Evolutionary conservation across 257 asterid genomes (phyloP), one percentile per base, ranked within the genome.

Genomic region (Solanum bulbocastanum): DNA sequence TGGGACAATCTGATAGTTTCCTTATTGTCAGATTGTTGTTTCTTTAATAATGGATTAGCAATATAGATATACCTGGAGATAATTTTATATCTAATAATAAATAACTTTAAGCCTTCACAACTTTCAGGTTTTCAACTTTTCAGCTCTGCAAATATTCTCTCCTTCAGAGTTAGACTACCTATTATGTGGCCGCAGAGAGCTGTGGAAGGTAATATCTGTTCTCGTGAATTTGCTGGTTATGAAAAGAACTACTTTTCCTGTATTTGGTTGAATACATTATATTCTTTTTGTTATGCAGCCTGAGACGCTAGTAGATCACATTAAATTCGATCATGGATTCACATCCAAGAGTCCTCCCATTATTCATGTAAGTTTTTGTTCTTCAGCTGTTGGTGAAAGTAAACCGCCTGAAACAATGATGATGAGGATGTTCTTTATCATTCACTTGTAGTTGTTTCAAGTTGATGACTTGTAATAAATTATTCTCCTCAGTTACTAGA

Each of bases 241-340:
- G 15, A 65, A 36, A 42, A 78, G 78, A 66, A 58, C 32, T 15
- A 37, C 22, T 37, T 84, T 10, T 84, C 62, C 60, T 62, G 5
- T 18, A 65, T 84, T 84, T 62, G 60, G 33, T 14, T 36, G 37
- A 65, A 60, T 49, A 39, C 32, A 46, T 27, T 81, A 27, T 46
- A 27, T 16, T 81, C 18, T 89, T 91, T 76, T 85, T 74, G 84
- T 74, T 36, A 39, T 92, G 91, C 94, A 97, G 99, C 96, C 97
- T 2, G 98, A 96, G 44, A 90, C 98, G 3, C 95, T 97, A 39
- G 99, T 88, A 30, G 98, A 96, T 90, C 98, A 97, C 93, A 96
- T 96, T 88, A 97, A 95, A 89, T 97, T 97, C 60, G 99, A 97
- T 92, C 99, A 97, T 89, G 99, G 99, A 81, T 97, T 94, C 90